Evolutionary conservation across 495 filamentous ascomycete genomes (phyloP).

Genomic region (Aspergillus baeticus): DNA sequence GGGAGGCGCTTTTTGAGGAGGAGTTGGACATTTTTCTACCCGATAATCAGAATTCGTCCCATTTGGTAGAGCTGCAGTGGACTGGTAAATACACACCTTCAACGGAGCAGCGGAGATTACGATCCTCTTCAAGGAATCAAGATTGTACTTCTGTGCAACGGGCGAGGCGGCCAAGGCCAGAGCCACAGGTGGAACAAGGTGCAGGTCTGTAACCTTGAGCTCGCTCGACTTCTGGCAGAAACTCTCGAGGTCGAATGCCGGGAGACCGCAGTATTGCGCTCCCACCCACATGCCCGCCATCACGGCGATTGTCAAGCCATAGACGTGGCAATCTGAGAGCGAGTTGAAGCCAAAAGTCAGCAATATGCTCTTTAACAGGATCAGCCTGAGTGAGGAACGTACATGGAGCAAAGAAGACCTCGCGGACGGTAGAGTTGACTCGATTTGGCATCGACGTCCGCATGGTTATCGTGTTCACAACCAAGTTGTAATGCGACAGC

Average conservation of each 20-base stretch:
- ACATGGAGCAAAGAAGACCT: constrained; percentile 7
- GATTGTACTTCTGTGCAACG: constrained; percentile 1
- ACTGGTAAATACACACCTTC: neutral
- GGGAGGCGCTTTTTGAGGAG: constrained; percentile 3
- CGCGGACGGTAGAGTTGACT: neutral
- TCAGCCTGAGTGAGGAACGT: no score
- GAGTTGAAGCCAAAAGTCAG: no score
- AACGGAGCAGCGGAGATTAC: constrained; percentile 1
- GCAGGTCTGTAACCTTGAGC: constrained; percentile 1
- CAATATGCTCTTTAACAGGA: no score
- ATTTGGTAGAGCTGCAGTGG: no score
- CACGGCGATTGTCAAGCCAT: neutral
- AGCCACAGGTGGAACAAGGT: constrained; percentile 6
- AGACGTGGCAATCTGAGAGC: constrained; percentile 5
- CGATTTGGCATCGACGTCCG: neutral
- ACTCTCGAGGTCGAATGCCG: constrained; percentile 1
- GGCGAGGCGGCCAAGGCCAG: neutral
- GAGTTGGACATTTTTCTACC: constrained; percentile 1
- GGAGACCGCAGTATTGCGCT: neutral
- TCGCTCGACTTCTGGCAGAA: constrained; percentile 8
- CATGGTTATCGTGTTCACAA: constrained; percentile 1
- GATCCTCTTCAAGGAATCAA: constrained; percentile 1
- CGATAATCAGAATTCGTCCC: no score
- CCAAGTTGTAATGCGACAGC: constrained; percentile 5
- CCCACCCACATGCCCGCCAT: constrained; percentile 2